A percentile compares a stretch with the other conserved stretches of the same genome.
Evolutionary conservation across 495 filamentous ascomycete genomes (phyloP).

Genomic region (Penicillium crystallinum): DNA sequence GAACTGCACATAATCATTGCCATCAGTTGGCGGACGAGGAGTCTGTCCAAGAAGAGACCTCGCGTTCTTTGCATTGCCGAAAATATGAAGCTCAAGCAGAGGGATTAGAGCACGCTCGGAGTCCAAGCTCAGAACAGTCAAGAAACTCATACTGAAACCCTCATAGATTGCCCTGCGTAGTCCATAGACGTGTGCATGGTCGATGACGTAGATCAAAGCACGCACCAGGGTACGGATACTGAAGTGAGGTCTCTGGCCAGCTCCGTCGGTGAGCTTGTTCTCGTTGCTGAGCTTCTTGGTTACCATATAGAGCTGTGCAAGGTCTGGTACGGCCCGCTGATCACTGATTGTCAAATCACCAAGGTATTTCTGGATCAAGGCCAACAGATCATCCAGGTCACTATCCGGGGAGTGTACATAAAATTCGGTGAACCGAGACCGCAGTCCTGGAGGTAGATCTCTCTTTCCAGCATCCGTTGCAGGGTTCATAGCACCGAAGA

Average conservation of each 20-base stretch:
- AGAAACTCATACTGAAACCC: conserved; percentile 97
- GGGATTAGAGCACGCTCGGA: conserved; percentile 75
- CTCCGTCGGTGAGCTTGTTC: conserved; percentile 85
- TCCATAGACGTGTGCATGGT: conserved; percentile 82
- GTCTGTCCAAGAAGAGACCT: conserved; percentile 66
- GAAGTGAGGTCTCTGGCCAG: conserved; percentile 90
- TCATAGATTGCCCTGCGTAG: conserved; percentile 83
- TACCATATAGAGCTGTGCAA: conserved; percentile 79
- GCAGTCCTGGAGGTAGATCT: conserved; percentile 77
- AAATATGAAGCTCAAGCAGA: conserved; percentile 74
- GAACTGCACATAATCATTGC: conserved; percentile 75
- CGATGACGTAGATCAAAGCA: conserved; percentile 76
- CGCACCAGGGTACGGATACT: conserved; percentile 93
- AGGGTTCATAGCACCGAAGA: conserved; percentile 99
- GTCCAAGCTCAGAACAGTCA: conserved; percentile 73
- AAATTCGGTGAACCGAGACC: conserved; percentile 87
- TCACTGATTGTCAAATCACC: conserved; percentile 60
- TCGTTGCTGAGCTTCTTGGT: conserved; percentile 75
- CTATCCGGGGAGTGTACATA: conserved; percentile 86
- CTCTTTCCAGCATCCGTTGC: conserved; percentile 95
- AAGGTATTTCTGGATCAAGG: conserved; percentile 82
- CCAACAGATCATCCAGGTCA: conserved; percentile 74
- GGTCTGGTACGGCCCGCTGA: conserved; percentile 62
- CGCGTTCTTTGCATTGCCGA: conserved; percentile 60
- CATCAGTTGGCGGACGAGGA: conserved; percentile 69